Evolutionary conservation across 129 eudicot species (phyloP).

Genomic region (Lactuca sativa): DNA sequence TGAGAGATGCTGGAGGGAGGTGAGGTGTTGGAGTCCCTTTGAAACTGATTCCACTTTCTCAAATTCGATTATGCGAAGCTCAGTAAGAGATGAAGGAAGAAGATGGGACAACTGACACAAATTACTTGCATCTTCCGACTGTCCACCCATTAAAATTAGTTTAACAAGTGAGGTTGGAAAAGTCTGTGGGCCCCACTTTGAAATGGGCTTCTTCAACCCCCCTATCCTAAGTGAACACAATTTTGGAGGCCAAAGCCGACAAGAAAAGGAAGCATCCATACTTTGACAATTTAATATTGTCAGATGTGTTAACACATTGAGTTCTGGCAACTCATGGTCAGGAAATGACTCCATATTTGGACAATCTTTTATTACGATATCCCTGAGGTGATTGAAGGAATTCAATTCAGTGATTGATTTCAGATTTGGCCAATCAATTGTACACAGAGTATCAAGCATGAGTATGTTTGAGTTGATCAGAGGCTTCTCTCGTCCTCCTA

Average conservation of each 20-base stretch:
- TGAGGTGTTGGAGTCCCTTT: no score
- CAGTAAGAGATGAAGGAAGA: not conserved
- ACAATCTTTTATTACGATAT: no score
- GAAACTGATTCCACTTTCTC: no score
- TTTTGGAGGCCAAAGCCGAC: not conserved
- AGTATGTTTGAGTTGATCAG: not conserved
- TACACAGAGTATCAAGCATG: not conserved
- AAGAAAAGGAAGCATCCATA: not conserved
- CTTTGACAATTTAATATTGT: not conserved
- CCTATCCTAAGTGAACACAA: not conserved
- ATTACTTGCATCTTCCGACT: not conserved
- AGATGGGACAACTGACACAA: slow-evolving; percentile 14
- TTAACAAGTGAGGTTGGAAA: not conserved
- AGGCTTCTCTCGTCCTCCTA: not conserved
- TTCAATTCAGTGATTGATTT: no score
- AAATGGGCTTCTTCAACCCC: not conserved
- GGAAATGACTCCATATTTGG: no score
- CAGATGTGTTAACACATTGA: not conserved
- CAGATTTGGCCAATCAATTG: not conserved
- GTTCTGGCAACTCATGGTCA: no score
- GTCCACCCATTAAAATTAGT: no score
- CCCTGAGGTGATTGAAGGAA: no score
- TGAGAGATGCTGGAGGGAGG: slow-evolving; percentile 11
- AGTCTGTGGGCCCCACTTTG: not conserved
- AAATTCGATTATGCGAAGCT: no score